Conservation (phyloP, 768 basidiomycete genomes). For the Mycena latifolia region DNA sequence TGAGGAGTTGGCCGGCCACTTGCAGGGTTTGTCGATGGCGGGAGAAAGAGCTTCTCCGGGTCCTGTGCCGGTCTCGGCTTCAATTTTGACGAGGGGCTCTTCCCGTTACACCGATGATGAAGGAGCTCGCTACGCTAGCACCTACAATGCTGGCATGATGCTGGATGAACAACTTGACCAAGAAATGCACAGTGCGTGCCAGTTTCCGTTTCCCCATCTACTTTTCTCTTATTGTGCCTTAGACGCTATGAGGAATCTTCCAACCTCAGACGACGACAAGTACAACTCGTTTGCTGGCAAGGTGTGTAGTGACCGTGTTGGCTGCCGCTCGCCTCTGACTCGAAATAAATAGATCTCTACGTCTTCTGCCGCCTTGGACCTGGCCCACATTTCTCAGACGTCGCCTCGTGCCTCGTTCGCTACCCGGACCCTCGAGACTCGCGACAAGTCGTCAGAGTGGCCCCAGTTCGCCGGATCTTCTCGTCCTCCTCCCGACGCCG, state of each 20-base stretch:
- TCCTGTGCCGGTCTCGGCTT: conserved; percentile 63
- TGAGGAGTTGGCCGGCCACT: conserved; percentile 81
- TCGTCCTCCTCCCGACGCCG: conserved; percentile 68
- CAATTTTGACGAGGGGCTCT: conserved; percentile 64
- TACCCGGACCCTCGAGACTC: conserved; percentile 64
- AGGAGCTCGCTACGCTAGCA: conserved; percentile 67
- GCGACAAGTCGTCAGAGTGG: conserved; percentile 92
- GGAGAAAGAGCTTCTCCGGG: conserved; percentile 75
- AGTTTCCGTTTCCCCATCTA: conserved; percentile 14
- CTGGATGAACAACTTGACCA: conserved; percentile 93
- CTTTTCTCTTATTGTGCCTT: conserved; percentile 33
- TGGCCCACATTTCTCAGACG: conserved; percentile 90
- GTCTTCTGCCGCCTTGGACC: conserved; percentile 92
- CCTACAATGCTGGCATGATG: conserved; percentile 90
- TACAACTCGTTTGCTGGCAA: conserved; percentile 74
- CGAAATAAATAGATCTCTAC: conserved; percentile 73
- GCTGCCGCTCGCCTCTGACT: conserved; percentile 11
- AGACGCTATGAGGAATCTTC: conserved; percentile 92
- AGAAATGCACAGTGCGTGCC: conserved; percentile 89
- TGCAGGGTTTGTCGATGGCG: conserved; percentile 77
- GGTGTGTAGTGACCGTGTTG: conserved; percentile 54
- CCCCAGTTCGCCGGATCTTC: conserved; percentile 83
- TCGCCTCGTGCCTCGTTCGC: conserved; percentile 74
- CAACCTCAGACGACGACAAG: conserved; percentile 92
- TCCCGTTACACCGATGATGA: conserved; percentile 71